A percentile compares a stretch with the other conserved stretches of the same genome.
phyloP scores from a whole-genome alignment of 1,284 basidiomycete species.

The Exobasidium rhododendri region DNA sequence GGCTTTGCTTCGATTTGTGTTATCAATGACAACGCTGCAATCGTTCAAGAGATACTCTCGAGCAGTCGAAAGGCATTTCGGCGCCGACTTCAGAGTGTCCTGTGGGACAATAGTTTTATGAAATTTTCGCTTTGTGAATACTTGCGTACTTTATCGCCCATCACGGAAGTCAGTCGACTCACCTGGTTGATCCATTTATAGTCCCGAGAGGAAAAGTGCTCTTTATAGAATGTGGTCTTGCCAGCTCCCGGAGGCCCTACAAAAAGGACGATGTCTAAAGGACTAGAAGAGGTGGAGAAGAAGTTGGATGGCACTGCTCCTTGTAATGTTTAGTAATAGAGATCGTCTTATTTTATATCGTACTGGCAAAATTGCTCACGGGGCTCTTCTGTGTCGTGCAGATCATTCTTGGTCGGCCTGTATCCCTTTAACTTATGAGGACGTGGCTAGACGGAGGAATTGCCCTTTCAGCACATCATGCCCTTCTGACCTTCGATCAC shows the following conservation, averaged over 20 bases:
- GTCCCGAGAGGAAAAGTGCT: slow-evolving; percentile 66
- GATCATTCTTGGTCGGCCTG: not conserved
- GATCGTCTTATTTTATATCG: no score
- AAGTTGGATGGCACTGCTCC: slow-evolving; percentile 2
- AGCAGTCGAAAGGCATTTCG: slow-evolving; percentile 70
- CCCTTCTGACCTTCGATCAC: no score
- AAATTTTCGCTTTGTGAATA: no score
- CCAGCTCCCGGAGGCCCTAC: slow-evolving; percentile 83
- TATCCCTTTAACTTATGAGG: slow-evolving; percentile 12
- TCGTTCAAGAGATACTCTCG: slow-evolving; percentile 62
- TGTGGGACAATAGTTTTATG: no score
- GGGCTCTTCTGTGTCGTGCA: not conserved
- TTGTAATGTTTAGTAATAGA: not conserved
- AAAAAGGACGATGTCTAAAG: slow-evolving; percentile 68
- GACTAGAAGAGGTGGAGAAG: slow-evolving; percentile 1
- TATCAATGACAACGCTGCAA: slow-evolving; percentile 38
- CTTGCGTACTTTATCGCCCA: no score
- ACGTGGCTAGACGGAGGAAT: no score
- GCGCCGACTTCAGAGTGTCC: slow-evolving; percentile 65
- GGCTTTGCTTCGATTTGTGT: slow-evolving; percentile 31
- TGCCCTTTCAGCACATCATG: no score
- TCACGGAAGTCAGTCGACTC: no score
- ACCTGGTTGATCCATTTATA: slow-evolving; percentile 60
- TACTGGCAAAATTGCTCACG: no score
- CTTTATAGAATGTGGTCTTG: slow-evolving; percentile 75